Evolutionary conservation across 441 rosid genomes (phyloP).

Genomic region (Isatis lusitanica): DNA sequence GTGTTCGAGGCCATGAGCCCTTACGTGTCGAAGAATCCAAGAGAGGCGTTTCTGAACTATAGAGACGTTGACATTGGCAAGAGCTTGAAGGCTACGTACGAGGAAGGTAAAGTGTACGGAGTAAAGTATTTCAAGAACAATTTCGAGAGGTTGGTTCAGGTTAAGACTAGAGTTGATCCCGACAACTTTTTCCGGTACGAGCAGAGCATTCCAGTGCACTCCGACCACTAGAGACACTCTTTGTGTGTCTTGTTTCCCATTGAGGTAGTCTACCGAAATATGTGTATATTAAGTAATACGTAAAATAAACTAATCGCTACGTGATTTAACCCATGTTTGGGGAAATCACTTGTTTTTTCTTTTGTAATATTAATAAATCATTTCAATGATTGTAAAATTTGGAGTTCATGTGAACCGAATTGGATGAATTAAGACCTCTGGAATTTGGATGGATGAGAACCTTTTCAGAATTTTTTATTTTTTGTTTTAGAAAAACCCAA

Average conservation of each 20-base stretch:
- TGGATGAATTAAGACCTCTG: no score
- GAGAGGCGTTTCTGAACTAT: slow-evolving; percentile 40
- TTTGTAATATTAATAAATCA: no score
- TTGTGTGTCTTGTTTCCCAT: not conserved
- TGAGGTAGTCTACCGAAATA: not conserved
- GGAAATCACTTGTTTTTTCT: no score
- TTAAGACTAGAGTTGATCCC: slow-evolving; percentile 34
- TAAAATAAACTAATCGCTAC: not conserved
- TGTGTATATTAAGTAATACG: not conserved
- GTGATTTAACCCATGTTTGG: no score
- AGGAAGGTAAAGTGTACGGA: slow-evolving; percentile 38
- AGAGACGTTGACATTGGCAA: slow-evolving; percentile 43
- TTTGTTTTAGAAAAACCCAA: no score
- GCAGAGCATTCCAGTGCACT: slow-evolving; percentile 38
- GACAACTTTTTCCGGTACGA: slow-evolving; percentile 36
- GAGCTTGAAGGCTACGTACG: slow-evolving; percentile 26
- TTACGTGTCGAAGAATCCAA: slow-evolving; percentile 34
- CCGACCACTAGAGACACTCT: slow-evolving; percentile 21
- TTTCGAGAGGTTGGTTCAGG: slow-evolving; percentile 27
- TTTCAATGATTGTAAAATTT: no score
- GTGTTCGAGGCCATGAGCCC: slow-evolving; percentile 42
- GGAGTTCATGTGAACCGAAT: no score
- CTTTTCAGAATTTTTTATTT: no score
- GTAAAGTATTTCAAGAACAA: slow-evolving; percentile 30
- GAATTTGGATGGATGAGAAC: no score